Percentiles rank a stretch among this genome's conserved stretches.
Evolutionary conservation across 2,329 filamentous ascomycete genomes (phyloP).

Genomic region (Ascochyta lentis): DNA sequence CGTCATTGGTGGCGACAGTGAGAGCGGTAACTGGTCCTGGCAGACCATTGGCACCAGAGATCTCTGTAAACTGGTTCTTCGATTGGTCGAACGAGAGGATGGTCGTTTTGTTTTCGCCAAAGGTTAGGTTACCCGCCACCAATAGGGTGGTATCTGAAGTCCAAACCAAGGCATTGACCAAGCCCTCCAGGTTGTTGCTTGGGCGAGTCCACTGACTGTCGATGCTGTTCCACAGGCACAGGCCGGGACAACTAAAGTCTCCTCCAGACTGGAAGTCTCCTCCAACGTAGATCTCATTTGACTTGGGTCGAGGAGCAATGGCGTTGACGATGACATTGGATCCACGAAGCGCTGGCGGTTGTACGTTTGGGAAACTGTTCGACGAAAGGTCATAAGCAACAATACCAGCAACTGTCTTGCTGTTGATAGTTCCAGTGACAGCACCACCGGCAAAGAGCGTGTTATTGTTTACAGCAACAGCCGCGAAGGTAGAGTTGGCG

Average conservation of each 20-base stretch:
- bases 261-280: slow-evolving; percentile 86
- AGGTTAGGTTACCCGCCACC: slow-evolving; percentile 76
- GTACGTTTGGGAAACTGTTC: slow-evolving; percentile 66
- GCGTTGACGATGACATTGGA: slow-evolving; percentile 74
- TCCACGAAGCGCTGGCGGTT: slow-evolving; percentile 79
- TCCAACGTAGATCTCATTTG: slow-evolving; percentile 80
- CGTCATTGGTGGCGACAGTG: slow-evolving; percentile 73
- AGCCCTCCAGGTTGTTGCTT: slow-evolving; percentile 73
- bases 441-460: slow-evolving; percentile 83
- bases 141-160: slow-evolving; percentile 73
- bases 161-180: slow-evolving; percentile 78
- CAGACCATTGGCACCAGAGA: slow-evolving; percentile 67
- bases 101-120: slow-evolving; percentile 69
- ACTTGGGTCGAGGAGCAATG: slow-evolving; percentile 74
- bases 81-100: slow-evolving; percentile 77
- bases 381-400: slow-evolving; percentile 77
- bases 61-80: slow-evolving; percentile 69
- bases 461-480: slow-evolving; percentile 60
- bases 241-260: slow-evolving; percentile 77
- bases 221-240: slow-evolving; percentile 79
- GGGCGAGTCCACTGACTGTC: slow-evolving; percentile 80
- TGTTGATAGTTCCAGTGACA: slow-evolving; percentile 73
- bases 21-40: slow-evolving; percentile 83
- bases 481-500: slow-evolving; percentile 74
- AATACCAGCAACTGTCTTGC: slow-evolving; percentile 71